A percentile compares a stretch with the other conserved stretches of the same genome.
These are phyloP conservation scores for Gastroboletus turbinatus DNA, from an alignment of 1,284 basidiomycete species.

Conservation along the genomic window DNA sequence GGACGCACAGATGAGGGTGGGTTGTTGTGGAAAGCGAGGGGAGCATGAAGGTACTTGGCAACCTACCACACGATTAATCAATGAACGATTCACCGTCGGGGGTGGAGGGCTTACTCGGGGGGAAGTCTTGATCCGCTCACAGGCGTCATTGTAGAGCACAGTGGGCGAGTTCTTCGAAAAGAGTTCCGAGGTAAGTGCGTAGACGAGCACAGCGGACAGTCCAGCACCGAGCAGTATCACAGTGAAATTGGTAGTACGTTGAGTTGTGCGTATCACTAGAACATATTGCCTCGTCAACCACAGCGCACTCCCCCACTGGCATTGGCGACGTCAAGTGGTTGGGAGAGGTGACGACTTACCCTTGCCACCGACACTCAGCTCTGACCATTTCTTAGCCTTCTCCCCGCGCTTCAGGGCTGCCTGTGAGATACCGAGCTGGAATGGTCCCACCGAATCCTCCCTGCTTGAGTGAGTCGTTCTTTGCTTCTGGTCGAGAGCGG, in stretches of 20 bases:
- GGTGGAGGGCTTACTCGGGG: conserved; percentile 49
- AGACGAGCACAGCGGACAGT: conserved; percentile 78
- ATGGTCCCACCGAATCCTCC: conserved; percentile 74
- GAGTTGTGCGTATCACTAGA: conserved; percentile 47
- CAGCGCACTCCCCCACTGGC: not conserved
- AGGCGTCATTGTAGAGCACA: conserved; percentile 84
- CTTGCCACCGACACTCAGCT: conserved; percentile 81
- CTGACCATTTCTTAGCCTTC: conserved; percentile 75
- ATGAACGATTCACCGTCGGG: conserved; percentile 2
- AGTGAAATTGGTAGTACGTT: conserved; percentile 76
- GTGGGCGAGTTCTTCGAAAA: conserved; percentile 93
- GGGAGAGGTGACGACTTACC: conserved; percentile 45
- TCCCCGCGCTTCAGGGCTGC: conserved; percentile 52
- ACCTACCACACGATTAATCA: conserved; percentile 44
- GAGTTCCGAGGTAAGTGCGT: conserved; percentile 84
- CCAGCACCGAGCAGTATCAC: conserved; percentile 85
- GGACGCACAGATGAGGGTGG: conserved; percentile 69
- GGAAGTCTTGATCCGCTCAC: conserved; percentile 79
- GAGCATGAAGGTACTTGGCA: conserved; percentile 59
- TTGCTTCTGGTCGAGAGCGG: conserved; percentile 64
- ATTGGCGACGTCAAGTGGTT: not conserved
- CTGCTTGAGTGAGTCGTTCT: conserved; percentile 36
- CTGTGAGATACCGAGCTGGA: conserved; percentile 73
- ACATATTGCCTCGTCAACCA: not conserved
- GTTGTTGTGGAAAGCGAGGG: conserved; percentile 74